Conservation (phyloP, 352 stramenopile species). For the Phytophthora brassicae region DNA sequence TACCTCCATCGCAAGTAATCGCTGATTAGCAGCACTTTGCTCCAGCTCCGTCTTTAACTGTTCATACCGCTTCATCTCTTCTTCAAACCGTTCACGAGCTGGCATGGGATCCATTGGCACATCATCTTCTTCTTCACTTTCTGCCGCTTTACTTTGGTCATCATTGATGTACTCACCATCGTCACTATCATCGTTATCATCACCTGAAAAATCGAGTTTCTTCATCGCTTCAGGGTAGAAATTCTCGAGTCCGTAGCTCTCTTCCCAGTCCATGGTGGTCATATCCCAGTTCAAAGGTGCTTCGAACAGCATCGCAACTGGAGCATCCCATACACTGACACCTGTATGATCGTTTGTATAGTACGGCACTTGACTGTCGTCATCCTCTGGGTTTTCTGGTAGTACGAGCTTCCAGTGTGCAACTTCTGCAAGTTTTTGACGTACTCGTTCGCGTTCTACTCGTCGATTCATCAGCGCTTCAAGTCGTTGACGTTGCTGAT, state of each 20-base stretch:
- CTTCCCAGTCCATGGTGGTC: slow-evolving; percentile 59
- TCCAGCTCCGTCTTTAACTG: slow-evolving; percentile 40
- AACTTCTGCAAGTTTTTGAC: slow-evolving; percentile 40
- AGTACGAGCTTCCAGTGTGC: slow-evolving; percentile 59
- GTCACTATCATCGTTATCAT: slow-evolving; percentile 16
- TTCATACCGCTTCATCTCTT: slow-evolving; percentile 31
- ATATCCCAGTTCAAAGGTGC: slow-evolving; percentile 55
- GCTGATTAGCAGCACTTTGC: slow-evolving; percentile 38
- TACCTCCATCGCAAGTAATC: slow-evolving; percentile 59
- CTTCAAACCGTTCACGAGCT: slow-evolving; percentile 45
- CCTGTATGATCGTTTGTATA: slow-evolving; percentile 60
- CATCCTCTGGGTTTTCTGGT: slow-evolving; percentile 19
- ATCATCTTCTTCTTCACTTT: slow-evolving; percentile 16
- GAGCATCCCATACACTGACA: slow-evolving; percentile 57
- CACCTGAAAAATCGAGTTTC: too few species aligned
- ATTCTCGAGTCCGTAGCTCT: slow-evolving; percentile 45
- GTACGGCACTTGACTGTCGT: slow-evolving; percentile 39
- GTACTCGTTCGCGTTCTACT: slow-evolving; percentile 41
- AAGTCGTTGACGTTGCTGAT: slow-evolving; percentile 32
- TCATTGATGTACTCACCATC: too few species aligned
- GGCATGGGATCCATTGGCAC: slow-evolving; percentile 43
- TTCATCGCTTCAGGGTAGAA: slow-evolving; percentile 35
- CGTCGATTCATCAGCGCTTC: slow-evolving; percentile 43
- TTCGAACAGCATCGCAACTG: slow-evolving; percentile 60
- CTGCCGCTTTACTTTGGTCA: neutral